Conservation (phyloP, 2,329 filamentous ascomycete genomes). For the Nothophaeocryptopus gaeumannii region DNA sequence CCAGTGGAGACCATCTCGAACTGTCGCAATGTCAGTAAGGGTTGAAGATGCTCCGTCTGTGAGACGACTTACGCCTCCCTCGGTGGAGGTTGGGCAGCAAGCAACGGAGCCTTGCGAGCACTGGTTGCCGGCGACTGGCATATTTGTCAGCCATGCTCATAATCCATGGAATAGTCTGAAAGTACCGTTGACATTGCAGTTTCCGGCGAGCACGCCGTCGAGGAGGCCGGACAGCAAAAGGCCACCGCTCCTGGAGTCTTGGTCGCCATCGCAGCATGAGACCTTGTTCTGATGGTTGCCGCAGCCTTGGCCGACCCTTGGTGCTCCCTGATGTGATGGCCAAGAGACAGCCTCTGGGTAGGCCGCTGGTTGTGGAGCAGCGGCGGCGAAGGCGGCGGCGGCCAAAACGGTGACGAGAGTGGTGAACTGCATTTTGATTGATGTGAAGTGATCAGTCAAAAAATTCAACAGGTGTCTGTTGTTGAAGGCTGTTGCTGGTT, state of each 20-base stretch:
- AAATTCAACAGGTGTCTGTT: constrained; percentile 4
- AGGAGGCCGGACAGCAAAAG: background rate
- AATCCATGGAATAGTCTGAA: background rate
- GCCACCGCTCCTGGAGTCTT: background rate
- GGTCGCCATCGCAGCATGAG: constrained; percentile 9
- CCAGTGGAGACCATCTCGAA: constrained; percentile 7
- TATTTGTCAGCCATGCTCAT: background rate
- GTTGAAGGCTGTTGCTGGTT: constrained; percentile 2
- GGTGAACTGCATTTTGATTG: constrained; percentile 17
- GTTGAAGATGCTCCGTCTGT: background rate
- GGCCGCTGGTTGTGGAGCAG: constrained; percentile 2
- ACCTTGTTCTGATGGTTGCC: constrained; percentile 11
- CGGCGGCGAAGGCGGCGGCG: constrained; percentile 6
- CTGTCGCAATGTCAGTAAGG: background rate
- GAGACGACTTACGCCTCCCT: constrained; percentile 3
- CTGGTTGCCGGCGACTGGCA: constrained; percentile 1
- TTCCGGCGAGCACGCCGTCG: constrained; percentile 6
- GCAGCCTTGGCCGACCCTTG: constrained; percentile 1
- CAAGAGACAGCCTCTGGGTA: background rate
- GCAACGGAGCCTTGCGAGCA: constrained; percentile 13
- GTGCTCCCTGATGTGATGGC: background rate
- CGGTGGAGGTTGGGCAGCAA: constrained; percentile 11
- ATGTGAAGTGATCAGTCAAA: background rate
- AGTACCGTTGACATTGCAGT: constrained; percentile 7
- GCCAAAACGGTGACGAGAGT: constrained; percentile 10